Base-by-base conservation (phyloP, 2,329 filamentous ascomycete genomes). In the Madurella mycetomatis region DNA sequence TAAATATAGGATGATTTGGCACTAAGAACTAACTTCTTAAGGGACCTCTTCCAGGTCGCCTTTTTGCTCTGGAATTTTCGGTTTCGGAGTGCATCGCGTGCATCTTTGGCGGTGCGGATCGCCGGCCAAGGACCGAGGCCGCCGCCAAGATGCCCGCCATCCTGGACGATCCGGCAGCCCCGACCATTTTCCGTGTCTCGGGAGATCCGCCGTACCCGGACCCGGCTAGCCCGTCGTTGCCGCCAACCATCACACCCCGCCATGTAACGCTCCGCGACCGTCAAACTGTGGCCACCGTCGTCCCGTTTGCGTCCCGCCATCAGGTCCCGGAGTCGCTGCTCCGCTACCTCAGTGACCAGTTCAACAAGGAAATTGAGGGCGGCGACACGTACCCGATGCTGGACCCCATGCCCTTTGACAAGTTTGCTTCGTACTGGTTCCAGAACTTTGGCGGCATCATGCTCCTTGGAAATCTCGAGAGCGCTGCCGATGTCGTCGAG, bases 321-420 rank as follows among this genome's bases (percentile, higher is more conserved):
- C 83, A 91, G 66, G 85, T 95, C n/a, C 91, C 91, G 2, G 74
- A 77, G 40, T 85, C 86, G 7, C 76, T 96, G 54, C 76, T 92
- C 37, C 79, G 79, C 40, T 94, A 95, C 66, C 82, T 96, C 45
- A 88, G 83, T 63, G 87, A 90, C 66, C 87, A 94, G 72, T 80
- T 95, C 64, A 92, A 92, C 69, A 87, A 88, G 71, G 91, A 95
- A 71, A 94, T 96, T 65, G 89, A 94, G 66, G 88, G 90, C 70
- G 91, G 91, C 53, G 90, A 95, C 69, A 95, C 91, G 1, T 95
- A 95, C 70, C 90, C 91, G 18, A 92, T 95, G 87, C 83, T 86
- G 64, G 85, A 92, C 49, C 77, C 84, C 16, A 83, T 95, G 71
- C 76, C 85, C 4, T 74, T 86, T n/a, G 83, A 88, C 17, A 82